Base-by-base conservation (phyloP, 2,329 filamentous ascomycete genomes). In the Claviceps spartinae region DNA sequence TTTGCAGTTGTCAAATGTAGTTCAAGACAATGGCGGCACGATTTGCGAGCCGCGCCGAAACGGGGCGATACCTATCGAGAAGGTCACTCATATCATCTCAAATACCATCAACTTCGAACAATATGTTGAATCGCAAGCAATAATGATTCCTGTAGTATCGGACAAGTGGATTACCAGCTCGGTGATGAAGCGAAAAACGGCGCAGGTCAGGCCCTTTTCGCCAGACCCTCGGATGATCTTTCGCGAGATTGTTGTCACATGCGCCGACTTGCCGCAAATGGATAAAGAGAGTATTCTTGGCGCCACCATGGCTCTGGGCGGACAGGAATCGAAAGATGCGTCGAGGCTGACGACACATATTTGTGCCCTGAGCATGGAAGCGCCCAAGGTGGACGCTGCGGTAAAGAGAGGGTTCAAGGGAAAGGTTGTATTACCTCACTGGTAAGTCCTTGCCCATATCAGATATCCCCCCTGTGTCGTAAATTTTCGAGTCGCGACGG, bases 201-300 rank as follows among this genome's bases (percentile, higher is more conserved):
- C 83, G 37, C 88, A 88, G 59, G 80, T 90, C 9, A 82, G 91
- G 42, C 86, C 88, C 16, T 94, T 85, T 66, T 96, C 85, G 46
- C 93, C 93, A 1, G 93, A 98, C 61, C 90, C 91, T 2, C 80
- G 85, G 54, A 81, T 95, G 64, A 93, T 96, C 65, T 87, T 98
- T 68, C 86, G 86, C 49, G 83, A 88, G 59, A 85, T 97, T 43
- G 79, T 86, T 30, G 76, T 96, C 18, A 85, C 83, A 36, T 94
- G 87, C 62, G 88, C 84, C 47, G 86, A 93, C 60, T 80, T 98
- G 47, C 93, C 93, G 0, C 73, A 81, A 38, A 85, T 82, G 38
- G 93, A 98, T 67, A 87, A 89, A 64, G 91, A 97, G 69, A 87
- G 89, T 11, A 96, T 98, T 52, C 81, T 87, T 41, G 93, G 90